Percentiles rank a stretch among this genome's conserved stretches.
Evolutionary conservation across 2,329 filamentous ascomycete genomes (phyloP).

Genomic region (Hypoxylon rubiginosum): DNA sequence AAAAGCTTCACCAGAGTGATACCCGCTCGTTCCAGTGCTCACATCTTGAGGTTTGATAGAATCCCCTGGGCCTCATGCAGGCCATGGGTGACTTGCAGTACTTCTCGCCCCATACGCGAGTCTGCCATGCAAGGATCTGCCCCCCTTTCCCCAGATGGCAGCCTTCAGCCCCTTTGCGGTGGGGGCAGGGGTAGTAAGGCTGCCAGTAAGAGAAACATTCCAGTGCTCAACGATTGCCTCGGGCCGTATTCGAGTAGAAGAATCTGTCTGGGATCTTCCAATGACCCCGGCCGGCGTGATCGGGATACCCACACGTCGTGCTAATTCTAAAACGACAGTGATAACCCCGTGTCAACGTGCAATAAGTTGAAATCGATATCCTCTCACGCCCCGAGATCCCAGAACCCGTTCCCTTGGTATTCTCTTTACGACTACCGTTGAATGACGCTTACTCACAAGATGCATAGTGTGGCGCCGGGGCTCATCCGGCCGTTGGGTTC

Average conservation of each 20-base stretch:
- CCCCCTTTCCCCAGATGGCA: constrained; percentile 29
- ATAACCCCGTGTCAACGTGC: constrained; percentile 15
- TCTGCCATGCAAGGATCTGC: constrained; percentile 21
- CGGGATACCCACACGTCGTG: constrained; percentile 18
- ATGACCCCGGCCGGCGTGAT: constrained; percentile 20
- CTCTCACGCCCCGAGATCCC: constrained; percentile 14
- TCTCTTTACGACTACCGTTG: constrained; percentile 9
- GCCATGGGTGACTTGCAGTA: constrained; percentile 27
- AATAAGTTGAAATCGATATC: constrained; percentile 7
- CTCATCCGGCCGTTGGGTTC: constrained; percentile 4
- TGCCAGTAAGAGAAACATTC: constrained; percentile 25
- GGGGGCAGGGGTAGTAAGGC: constrained; percentile 31
- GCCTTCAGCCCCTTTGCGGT: constrained; percentile 25
- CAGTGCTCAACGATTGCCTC: constrained; percentile 23
- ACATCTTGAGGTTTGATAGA: constrained; percentile 26
- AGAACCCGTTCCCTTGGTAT: constrained; percentile 7
- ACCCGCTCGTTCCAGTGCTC: constrained; percentile 9
- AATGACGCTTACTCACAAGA: constrained; percentile 1
- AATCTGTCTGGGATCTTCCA: constrained; percentile 26
- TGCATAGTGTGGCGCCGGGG: constrained; percentile 6
- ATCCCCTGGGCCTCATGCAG: constrained; percentile 29
- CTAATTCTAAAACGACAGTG: constrained; percentile 26
- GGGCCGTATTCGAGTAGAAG: constrained; percentile 23
- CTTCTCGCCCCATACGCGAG: constrained; percentile 10
- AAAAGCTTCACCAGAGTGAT: constrained; percentile 8